Conservation (phyloP, 2,329 filamentous ascomycete genomes). For the Sporothrix protearum region DNA sequence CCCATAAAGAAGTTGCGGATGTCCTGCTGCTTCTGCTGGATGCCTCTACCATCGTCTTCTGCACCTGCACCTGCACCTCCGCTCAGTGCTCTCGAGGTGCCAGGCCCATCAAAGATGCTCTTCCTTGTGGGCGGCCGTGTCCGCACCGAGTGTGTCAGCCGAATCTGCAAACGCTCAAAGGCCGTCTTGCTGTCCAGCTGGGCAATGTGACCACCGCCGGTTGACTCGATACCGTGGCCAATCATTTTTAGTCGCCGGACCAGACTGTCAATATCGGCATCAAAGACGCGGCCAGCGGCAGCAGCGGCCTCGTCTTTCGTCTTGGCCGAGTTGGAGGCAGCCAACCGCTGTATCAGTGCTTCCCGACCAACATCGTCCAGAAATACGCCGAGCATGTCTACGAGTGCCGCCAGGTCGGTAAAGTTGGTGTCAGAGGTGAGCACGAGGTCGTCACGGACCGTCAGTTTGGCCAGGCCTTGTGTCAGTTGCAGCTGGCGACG, state of each 20-base stretch:
- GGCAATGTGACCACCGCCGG: slow-evolving; percentile 67
- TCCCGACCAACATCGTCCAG: slow-evolving; percentile 54
- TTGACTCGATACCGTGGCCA: slow-evolving; percentile 64
- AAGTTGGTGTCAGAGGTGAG: slow-evolving; percentile 62
- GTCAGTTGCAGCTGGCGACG: slow-evolving; percentile 36
- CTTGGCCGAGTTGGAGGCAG: neutral
- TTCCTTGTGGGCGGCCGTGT: slow-evolving; percentile 56
- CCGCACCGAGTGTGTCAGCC: slow-evolving; percentile 67
- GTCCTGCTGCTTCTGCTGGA: slow-evolving; percentile 26
- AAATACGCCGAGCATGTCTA: slow-evolving; percentile 68
- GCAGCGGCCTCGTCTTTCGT: slow-evolving; percentile 32
- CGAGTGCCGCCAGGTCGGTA: slow-evolving; percentile 59
- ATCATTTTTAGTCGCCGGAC: slow-evolving; percentile 55
- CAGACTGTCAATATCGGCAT: slow-evolving; percentile 66
- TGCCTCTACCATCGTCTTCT: neutral
- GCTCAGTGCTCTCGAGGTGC: neutral
- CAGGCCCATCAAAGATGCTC: slow-evolving; percentile 41
- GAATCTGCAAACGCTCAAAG: slow-evolving; percentile 70
- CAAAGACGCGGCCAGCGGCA: slow-evolving; percentile 49
- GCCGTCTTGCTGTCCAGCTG: slow-evolving; percentile 73
- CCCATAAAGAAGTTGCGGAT: slow-evolving; percentile 28
- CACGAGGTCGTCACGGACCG: slow-evolving; percentile 40
- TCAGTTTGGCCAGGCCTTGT: slow-evolving; percentile 46
- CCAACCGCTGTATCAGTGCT: slow-evolving; percentile 25
- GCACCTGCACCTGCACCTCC: neutral